A percentile compares a stretch with the other conserved stretches of the same genome.
phyloP scores from a whole-genome alignment of 2,329 filamentous ascomycete genomes.

The Beauveria scarabaeidicola region DNA sequence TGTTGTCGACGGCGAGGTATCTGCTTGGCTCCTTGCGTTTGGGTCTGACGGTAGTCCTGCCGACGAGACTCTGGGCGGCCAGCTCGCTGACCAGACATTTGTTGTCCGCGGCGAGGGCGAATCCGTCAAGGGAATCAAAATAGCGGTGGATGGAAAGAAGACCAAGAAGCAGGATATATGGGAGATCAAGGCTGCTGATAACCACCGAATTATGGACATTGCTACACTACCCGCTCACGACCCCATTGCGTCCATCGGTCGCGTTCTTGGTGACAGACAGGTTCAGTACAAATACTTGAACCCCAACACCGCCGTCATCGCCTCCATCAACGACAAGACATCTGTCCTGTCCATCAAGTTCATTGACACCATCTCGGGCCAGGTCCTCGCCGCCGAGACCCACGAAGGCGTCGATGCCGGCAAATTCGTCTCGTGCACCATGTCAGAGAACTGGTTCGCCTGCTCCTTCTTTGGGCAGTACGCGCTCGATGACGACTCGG shows the following conservation, averaged over 20 bases:
- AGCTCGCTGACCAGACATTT: slow-evolving; percentile 43
- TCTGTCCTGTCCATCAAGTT: slow-evolving; percentile 65
- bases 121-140: slow-evolving; percentile 47
- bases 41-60: slow-evolving; percentile 38
- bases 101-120: slow-evolving; percentile 43
- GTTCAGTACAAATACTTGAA: slow-evolving; percentile 98
- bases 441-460: slow-evolving; percentile 92
- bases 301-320: slow-evolving; percentile 72
- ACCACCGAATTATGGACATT: slow-evolving; percentile 60
- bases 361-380: slow-evolving; percentile 77
- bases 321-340: slow-evolving; percentile 51
- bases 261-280: slow-evolving; percentile 82
- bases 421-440: slow-evolving; percentile 65
- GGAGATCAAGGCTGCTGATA: slow-evolving; percentile 60
- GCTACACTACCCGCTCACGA: slow-evolving; percentile 66
- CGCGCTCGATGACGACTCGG: slow-evolving; percentile 42
- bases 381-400: slow-evolving; percentile 61
- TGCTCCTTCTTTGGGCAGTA: slow-evolving; percentile 70
- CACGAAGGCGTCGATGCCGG: slow-evolving; percentile 66
- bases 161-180: slow-evolving; percentile 49
- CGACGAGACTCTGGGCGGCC: slow-evolving; percentile 35
- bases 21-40: slow-evolving; percentile 47
- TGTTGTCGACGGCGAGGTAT: slow-evolving; percentile 42
- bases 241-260: slow-evolving; percentile 88
- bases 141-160: slow-evolving; percentile 33